Percentiles rank a stretch among this genome's conserved stretches.
Evolutionary conservation across 768 basidiomycete species (phyloP).

Genomic region (Boletus bicolor): DNA sequence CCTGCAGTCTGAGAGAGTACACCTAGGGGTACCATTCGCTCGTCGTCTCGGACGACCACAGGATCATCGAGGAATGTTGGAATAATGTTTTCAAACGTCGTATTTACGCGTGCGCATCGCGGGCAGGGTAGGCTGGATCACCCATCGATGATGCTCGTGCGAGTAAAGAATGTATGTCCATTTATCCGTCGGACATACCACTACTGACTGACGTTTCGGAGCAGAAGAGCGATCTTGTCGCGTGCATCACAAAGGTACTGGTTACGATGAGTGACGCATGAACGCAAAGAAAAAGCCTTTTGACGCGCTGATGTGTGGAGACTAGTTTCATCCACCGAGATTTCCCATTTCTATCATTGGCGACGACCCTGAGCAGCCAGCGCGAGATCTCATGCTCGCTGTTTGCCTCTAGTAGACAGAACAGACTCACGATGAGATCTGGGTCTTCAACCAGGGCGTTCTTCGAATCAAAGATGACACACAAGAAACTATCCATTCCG

Average conservation of each 20-base stretch:
- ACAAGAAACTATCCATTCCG: constrained; percentile 71
- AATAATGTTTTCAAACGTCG: constrained; percentile 43
- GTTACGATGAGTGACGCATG: constrained; percentile 11
- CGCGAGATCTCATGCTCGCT: constrained; percentile 49
- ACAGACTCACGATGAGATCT: constrained; percentile 64
- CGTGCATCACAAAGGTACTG: constrained; percentile 48
- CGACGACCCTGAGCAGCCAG: constrained; percentile 52
- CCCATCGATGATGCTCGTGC: constrained; percentile 38
- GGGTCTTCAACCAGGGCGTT: constrained; percentile 77
- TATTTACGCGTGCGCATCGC: constrained; percentile 44
- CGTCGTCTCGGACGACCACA: constrained; percentile 47
- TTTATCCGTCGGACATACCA: neutral
- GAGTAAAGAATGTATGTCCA: no score
- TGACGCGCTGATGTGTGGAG: neutral
- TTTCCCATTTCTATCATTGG: constrained; percentile 54
- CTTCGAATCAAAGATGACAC: constrained; percentile 69
- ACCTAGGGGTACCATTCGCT: constrained; percentile 56
- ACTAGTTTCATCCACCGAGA: constrained; percentile 32
- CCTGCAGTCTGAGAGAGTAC: constrained; percentile 44
- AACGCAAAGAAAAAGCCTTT: no score
- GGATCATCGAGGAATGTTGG: constrained; percentile 36
- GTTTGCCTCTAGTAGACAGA: constrained; percentile 53
- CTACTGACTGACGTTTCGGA: neutral
- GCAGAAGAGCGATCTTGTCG: constrained; percentile 54
- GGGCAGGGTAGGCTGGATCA: constrained; percentile 45